phyloP scores from a whole-genome alignment of 495 filamentous ascomycete species.

The Staphylotrichum tortipilum region DNA sequence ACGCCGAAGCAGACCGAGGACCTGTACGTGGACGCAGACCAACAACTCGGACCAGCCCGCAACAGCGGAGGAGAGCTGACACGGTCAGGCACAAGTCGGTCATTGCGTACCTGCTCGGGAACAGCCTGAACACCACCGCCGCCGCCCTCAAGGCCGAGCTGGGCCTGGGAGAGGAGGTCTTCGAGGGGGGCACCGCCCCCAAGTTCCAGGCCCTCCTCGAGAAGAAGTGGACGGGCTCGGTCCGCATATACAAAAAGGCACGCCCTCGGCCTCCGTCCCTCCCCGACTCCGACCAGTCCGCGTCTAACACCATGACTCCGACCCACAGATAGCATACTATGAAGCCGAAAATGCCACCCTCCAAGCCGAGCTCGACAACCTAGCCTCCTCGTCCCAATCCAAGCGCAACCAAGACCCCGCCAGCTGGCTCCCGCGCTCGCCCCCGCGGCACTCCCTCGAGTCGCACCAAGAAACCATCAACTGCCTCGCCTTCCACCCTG shows the following conservation, averaged over 20 bases:
- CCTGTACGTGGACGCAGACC: too few species aligned
- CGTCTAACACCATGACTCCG: too few species aligned
- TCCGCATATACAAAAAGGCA: constrained; percentile 88
- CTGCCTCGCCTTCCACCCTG: constrained; percentile 87
- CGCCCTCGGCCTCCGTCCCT: neutral
- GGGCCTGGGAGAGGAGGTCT: constrained; percentile 53
- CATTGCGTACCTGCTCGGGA: constrained; percentile 72
- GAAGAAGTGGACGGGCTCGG: constrained; percentile 95
- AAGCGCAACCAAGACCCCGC: constrained; percentile 71
- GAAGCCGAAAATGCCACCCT: constrained; percentile 60
- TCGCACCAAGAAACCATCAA: constrained; percentile 78
- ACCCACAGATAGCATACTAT: constrained; percentile 93
- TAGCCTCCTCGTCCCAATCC: constrained; percentile 65
- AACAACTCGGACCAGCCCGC: too few species aligned
- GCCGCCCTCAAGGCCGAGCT: constrained; percentile 58
- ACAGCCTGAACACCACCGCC: constrained; percentile 56
- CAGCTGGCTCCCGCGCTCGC: constrained; percentile 75
- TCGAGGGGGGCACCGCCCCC: constrained; percentile 75
- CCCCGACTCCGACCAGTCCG: neutral
- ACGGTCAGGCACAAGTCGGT: constrained; percentile 72
- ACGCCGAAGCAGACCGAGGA: too few species aligned
- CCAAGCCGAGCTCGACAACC: constrained; percentile 73
- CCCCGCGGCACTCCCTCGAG: constrained; percentile 70
- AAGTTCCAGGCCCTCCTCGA: constrained; percentile 82
- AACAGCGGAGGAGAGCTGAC: too few species aligned